Conservation (phyloP, 352 stramenopile genomes). For the Phytophthora hibernalis region DNA sequence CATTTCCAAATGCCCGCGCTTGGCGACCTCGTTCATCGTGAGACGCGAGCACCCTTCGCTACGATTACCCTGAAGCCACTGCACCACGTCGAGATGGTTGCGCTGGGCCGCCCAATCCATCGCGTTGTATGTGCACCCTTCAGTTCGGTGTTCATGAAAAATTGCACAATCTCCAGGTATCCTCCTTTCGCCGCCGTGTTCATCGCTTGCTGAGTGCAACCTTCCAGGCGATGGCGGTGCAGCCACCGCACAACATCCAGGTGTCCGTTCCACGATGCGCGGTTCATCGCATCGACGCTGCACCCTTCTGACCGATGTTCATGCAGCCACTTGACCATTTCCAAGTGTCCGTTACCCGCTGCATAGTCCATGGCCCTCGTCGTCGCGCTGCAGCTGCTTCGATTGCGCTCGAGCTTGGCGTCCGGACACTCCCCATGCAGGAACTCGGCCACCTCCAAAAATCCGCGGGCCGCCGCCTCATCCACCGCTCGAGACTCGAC, state of each 20-base stretch:
- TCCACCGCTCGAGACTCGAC: slow-evolving; percentile 29
- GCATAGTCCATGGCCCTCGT: slow-evolving; percentile 35
- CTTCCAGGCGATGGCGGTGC: slow-evolving; percentile 31
- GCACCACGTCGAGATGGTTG: slow-evolving; percentile 36
- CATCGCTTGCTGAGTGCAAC: slow-evolving; percentile 43
- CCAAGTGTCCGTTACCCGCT: slow-evolving; percentile 36
- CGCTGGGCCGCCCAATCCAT: slow-evolving; percentile 41
- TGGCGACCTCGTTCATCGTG: slow-evolving; percentile 42
- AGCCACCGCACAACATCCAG: slow-evolving; percentile 37
- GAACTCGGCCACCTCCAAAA: slow-evolving; percentile 37
- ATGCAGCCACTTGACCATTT: slow-evolving; percentile 42
- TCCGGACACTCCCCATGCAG: slow-evolving; percentile 26
- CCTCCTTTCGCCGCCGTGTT: slow-evolving; percentile 39
- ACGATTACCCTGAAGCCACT: slow-evolving; percentile 38
- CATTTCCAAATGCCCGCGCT: slow-evolving; percentile 38
- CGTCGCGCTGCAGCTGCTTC: slow-evolving; percentile 21
- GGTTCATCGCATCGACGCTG: slow-evolving; percentile 41
- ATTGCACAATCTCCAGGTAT: slow-evolving; percentile 41
- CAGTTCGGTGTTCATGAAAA: slow-evolving; percentile 35
- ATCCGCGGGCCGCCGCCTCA: slow-evolving; percentile 29
- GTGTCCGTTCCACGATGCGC: slow-evolving; percentile 38
- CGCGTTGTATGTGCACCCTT: slow-evolving; percentile 44
- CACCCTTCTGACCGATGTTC: slow-evolving; percentile 35
- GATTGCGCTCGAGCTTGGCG: slow-evolving; percentile 26
- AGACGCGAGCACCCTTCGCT: slow-evolving; percentile 42